phyloP scores from a whole-genome alignment of 2,329 filamentous ascomycete genomes.

The Diaporthe sp. region DNA sequence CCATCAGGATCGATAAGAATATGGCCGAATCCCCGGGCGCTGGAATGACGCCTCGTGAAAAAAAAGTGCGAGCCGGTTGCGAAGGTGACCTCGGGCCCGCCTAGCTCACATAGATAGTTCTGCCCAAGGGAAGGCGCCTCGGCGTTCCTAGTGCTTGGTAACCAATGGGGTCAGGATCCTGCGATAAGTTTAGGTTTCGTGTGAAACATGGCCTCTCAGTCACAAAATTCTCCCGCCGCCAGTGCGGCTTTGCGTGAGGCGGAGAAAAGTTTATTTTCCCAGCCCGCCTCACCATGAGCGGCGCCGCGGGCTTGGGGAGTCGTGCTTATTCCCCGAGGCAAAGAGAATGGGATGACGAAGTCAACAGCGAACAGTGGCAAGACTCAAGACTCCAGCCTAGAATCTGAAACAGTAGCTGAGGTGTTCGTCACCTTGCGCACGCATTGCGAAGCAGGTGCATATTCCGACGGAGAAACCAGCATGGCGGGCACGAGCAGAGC shows the following conservation, averaged over 20 bases:
- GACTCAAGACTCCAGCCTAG: background rate
- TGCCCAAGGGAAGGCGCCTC: background rate
- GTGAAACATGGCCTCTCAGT: constrained; percentile 16
- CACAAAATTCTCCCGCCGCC: constrained; percentile 8
- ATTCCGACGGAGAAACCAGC: constrained; percentile 13
- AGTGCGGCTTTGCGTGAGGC: background rate
- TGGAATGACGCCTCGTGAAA: background rate
- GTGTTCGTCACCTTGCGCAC: background rate
- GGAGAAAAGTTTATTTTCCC: background rate
- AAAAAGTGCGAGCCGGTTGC: background rate
- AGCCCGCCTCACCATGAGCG: background rate
- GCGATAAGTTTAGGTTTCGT: constrained; percentile 10
- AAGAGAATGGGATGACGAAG: background rate
- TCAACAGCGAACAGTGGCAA: constrained; percentile 18
- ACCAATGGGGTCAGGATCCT: constrained; percentile 14
- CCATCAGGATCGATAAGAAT: constrained; percentile 2
- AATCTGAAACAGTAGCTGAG: constrained; percentile 14
- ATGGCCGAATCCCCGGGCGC: background rate
- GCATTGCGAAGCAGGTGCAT: background rate
- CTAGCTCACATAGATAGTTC: background rate
- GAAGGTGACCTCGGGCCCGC: background rate
- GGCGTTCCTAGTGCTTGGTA: constrained; percentile 4
- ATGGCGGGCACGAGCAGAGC: background rate
- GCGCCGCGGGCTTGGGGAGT: background rate
- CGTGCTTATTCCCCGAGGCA: background rate